Evolutionary conservation across 2,329 filamentous ascomycete species (phyloP).

Genomic region (Ampelomyces quisqualis): DNA sequence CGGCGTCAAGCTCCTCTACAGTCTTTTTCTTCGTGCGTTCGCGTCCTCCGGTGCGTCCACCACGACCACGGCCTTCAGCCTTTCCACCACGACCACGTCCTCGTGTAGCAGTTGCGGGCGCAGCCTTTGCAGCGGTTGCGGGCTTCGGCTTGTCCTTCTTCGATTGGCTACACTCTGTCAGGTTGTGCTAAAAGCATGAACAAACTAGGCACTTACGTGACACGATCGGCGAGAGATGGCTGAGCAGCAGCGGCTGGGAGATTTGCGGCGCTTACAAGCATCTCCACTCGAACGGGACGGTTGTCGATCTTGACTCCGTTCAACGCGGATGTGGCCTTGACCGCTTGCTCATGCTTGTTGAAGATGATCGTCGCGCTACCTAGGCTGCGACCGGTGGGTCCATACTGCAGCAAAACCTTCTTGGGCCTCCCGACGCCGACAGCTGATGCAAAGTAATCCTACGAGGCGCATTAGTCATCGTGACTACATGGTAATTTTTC

Average conservation of each 20-base stretch:
- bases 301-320: slow-evolving; percentile 91
- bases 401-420: slow-evolving; percentile 87
- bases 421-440: slow-evolving; percentile 90
- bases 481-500: slow-evolving; percentile 34
- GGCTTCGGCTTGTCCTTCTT: slow-evolving; percentile 67
- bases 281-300: slow-evolving; percentile 91
- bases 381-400: slow-evolving; percentile 85
- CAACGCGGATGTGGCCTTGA: slow-evolving; percentile 77
- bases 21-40: slow-evolving; percentile 82
- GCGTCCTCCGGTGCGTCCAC: slow-evolving; percentile 45
- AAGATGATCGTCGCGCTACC: slow-evolving; percentile 92
- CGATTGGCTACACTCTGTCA: slow-evolving; percentile 55
- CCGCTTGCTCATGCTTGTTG: slow-evolving; percentile 74
- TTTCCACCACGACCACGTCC: slow-evolving; percentile 50
- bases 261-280: slow-evolving; percentile 77
- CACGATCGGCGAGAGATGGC: slow-evolving; percentile 74
- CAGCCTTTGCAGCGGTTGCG: slow-evolving; percentile 71
- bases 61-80: slow-evolving; percentile 46
- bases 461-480: slow-evolving; percentile 67
- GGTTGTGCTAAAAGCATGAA: neutral
- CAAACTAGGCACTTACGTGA: slow-evolving; percentile 60
- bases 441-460: slow-evolving; percentile 94
- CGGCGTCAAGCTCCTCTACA: slow-evolving; percentile 89
- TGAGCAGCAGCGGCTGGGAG: slow-evolving; percentile 69
- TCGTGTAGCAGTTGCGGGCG: slow-evolving; percentile 40